These are phyloP conservation scores for Pythium aristosporum DNA, from an alignment of 352 stramenopile genomes.

Conservation along the genomic window DNA sequence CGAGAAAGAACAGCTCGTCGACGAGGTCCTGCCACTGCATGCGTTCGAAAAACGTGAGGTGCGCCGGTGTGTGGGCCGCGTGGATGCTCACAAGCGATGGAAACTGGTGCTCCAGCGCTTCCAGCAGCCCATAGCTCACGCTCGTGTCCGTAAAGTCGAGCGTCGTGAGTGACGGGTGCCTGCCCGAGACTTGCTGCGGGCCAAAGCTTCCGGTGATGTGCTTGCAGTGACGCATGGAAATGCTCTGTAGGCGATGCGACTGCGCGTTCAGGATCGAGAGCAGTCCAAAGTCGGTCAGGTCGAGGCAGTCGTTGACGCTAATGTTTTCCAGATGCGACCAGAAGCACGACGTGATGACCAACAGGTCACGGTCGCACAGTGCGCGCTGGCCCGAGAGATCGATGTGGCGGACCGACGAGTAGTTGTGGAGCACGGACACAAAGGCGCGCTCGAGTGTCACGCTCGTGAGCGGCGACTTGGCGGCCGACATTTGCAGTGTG, in stretches of 20 bases:
- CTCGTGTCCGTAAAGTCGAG: slow-evolving; percentile 75
- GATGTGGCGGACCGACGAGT: slow-evolving; percentile 54
- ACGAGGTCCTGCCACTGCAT: slow-evolving; percentile 41
- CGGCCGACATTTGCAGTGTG: slow-evolving; percentile 55
- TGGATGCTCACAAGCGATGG: slow-evolving; percentile 58
- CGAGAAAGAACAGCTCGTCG: slow-evolving; percentile 54
- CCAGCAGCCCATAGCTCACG: slow-evolving; percentile 44
- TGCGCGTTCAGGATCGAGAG: slow-evolving; percentile 83
- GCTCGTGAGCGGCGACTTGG: slow-evolving; percentile 45
- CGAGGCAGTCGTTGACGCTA: slow-evolving; percentile 66
- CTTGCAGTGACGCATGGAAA: slow-evolving; percentile 83
- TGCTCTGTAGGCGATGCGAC: slow-evolving; percentile 54
- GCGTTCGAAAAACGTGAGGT: slow-evolving; percentile 56
- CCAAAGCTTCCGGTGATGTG: slow-evolving; percentile 59
- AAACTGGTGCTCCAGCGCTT: slow-evolving; percentile 53
- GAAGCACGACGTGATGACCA: slow-evolving; percentile 80
- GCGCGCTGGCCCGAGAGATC: slow-evolving; percentile 74
- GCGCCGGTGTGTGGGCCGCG: slow-evolving; percentile 71
- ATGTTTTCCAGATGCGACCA: slow-evolving; percentile 74
- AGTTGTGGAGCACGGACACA: slow-evolving; percentile 61
- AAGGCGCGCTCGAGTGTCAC: slow-evolving; percentile 58
- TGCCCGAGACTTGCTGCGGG: slow-evolving; percentile 40
- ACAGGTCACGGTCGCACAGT: slow-evolving; percentile 64
- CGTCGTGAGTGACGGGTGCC: slow-evolving; percentile 51
- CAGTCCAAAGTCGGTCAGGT: slow-evolving; percentile 76